phyloP scores from a whole-genome alignment of 208 protist species.

The Trypanosomatidae sp. region DNA sequence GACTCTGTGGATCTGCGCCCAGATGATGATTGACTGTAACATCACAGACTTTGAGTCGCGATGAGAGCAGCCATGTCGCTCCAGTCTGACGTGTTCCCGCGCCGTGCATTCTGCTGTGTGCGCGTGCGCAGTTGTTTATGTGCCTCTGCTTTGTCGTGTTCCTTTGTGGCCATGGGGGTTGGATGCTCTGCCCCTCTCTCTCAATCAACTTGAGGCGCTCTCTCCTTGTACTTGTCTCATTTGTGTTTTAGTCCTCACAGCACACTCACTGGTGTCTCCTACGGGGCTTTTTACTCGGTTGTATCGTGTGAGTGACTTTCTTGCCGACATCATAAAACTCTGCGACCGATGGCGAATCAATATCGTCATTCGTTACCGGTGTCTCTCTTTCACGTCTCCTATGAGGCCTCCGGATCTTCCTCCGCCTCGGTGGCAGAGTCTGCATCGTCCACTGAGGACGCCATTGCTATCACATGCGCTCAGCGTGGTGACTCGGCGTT shows the following conservation, averaged over 20 bases:
- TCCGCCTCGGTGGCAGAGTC: neutral
- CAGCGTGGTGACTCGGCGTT: neutral
- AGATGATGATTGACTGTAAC: slow-evolving; percentile 11
- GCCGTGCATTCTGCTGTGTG: neutral
- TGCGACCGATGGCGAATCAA: neutral
- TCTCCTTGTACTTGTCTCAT: neutral
- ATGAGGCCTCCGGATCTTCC: neutral
- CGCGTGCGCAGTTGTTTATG: neutral
- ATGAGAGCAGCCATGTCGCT: slow-evolving; percentile 10
- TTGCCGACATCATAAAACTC: neutral
- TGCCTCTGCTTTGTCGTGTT: neutral
- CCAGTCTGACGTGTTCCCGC: slow-evolving; percentile 5
- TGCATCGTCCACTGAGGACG: neutral
- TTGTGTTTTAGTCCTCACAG: neutral
- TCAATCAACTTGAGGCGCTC: too few relatives aligned
- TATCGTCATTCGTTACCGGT: neutral
- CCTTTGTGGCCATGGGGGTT: too few relatives aligned
- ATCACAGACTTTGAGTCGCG: slow-evolving; percentile 7
- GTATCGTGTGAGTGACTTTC: neutral
- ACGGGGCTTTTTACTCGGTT: neutral
- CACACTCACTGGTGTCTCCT: neutral
- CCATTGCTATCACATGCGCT: neutral
- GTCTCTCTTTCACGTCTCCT: neutral
- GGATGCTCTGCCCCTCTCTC: too few relatives aligned
- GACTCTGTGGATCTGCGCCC: neutral